Percentiles rank a stretch among this genome's conserved stretches.
phyloP scores from a whole-genome alignment of 495 filamentous ascomycete genomes.

The Penicillium turbatum region DNA sequence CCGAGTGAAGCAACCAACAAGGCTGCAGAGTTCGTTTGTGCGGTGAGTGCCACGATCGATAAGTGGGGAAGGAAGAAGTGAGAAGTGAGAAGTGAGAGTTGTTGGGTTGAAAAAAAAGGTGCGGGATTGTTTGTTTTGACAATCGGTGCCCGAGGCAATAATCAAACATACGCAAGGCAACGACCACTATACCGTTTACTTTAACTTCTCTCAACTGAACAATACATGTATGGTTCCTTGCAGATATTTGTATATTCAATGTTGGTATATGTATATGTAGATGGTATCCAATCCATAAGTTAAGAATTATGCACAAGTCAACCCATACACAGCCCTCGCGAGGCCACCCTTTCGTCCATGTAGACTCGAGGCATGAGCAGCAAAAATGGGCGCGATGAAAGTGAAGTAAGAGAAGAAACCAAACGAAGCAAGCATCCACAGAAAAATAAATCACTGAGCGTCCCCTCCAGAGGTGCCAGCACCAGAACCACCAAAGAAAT shows the following conservation, averaged over 20 bases:
- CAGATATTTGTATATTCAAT: neutral
- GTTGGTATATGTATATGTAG: conserved; percentile 7
- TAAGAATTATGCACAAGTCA: neutral
- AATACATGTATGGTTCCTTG: conserved; percentile 2
- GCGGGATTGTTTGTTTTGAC: conserved; percentile 27
- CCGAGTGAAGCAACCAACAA: conserved; percentile 18
- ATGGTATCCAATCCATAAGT: conserved; percentile 13
- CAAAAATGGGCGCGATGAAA: conserved; percentile 2
- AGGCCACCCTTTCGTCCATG: conserved; percentile 11
- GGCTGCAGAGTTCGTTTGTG: conserved; percentile 3
- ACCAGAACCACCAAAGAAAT: conserved; percentile 71
- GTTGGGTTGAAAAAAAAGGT: conserved; percentile 17
- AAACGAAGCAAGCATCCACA: conserved; percentile 4
- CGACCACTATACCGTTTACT: neutral
- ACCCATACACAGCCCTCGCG: conserved; percentile 6
- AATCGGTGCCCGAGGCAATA: conserved; percentile 24
- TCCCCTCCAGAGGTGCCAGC: conserved; percentile 29
- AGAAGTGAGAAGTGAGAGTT: neutral
- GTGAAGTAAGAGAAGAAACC: neutral
- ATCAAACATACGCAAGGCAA: conserved; percentile 2
- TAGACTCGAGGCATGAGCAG: neutral
- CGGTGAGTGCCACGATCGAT: conserved; percentile 12
- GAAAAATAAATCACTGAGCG: conserved; percentile 12
- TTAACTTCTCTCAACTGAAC: neutral
- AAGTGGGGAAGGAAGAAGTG: conserved; percentile 11